Percentiles rank a stretch among this genome's conserved stretches.
Evolutionary conservation across 164 flowering plant genomes (phyloP).

Genomic region (Liquidambar formosana): DNA sequence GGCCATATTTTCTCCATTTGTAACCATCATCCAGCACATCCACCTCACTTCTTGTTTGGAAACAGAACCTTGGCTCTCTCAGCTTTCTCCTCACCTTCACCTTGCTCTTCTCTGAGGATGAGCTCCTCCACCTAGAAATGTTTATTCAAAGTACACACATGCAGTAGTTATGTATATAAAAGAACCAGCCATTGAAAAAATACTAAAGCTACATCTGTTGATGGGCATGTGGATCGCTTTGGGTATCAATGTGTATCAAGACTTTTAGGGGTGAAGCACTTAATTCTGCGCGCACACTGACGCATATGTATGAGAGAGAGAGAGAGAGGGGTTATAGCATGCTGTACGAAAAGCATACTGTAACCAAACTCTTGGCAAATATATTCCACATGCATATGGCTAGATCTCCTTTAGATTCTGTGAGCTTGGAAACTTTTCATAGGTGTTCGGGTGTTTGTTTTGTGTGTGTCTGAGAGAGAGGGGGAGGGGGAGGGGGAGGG

Average conservation of each 20-base stretch:
- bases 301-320: not conserved
- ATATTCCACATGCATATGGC: not conserved
- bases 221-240: conserved; percentile 8
- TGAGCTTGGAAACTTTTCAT: not conserved
- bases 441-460: not conserved
- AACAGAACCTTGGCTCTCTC: conserved; percentile 89
- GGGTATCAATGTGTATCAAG: conserved; percentile 9
- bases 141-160: not conserved
- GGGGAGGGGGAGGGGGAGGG: no score
- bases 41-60: conserved; percentile 84
- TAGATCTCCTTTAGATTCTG: conserved; percentile 13
- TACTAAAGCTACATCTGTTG: not conserved
- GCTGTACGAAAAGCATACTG: not conserved
- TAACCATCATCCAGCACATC: conserved; percentile 95
- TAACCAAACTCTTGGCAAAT: not conserved
- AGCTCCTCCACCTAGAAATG: conserved; percentile 56
- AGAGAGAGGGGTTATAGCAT: not conserved
- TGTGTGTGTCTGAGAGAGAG: conserved; percentile 8
- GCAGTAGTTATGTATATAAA: no score
- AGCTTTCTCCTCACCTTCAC: conserved; percentile 85
- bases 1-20: conserved; percentile 95
- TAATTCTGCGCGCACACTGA: not conserved
- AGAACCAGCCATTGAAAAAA: no score
- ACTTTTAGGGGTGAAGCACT: conserved; percentile 5
- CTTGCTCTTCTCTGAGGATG: conserved; percentile 56